Evolutionary conservation across 257 asterid species (phyloP), one percentile per base, ranked within the genome.

Genomic region (Voacanga thouarsii): DNA sequence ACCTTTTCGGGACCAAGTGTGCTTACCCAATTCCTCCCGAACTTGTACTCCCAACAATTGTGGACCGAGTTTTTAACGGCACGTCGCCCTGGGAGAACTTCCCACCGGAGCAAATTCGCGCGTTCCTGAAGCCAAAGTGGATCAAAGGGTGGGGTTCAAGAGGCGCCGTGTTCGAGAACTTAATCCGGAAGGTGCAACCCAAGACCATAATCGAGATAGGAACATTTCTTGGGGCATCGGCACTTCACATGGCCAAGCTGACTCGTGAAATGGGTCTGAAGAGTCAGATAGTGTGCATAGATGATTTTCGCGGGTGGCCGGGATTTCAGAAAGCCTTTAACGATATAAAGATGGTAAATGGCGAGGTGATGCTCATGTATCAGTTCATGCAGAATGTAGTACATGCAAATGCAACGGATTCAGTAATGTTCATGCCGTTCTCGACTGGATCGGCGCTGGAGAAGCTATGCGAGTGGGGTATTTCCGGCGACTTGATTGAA

Each of bases 241-340:
- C 96, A 2, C 87, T 86, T 7, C 92, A 90, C 84, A 90, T 90
- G 96, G 85, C 78, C 1, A 75, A 77, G 41, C 56, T 90, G 75
- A 85, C 90, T 0, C 81, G 76, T 26, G 26, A 63, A n/a, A 51
- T 87, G 3, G 92, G 94, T 30, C 85, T 91, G 19, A 76, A 82
- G 1, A 81, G 87, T 4, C 88, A 82, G 74, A 83, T 91, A 7
- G 19, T 91, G 2, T 91, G 96, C 79, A 83, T 91, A n/a, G 96
- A 91, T 78, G 96, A 91, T 66, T 91, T 88, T 63, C 81, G 96
- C 4, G 96, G 96, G 0, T 91, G 96, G 96, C 94, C 96, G 0
- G 92, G 94, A 15, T 91, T 89, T 78, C 77, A 78, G 53, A 85
- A 86, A 71, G 67, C 71, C n/a, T 87, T 84, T 43, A 88, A 85